Conservation (phyloP, 176 grass and related monocot species). For the Thalia dealbata region DNA sequence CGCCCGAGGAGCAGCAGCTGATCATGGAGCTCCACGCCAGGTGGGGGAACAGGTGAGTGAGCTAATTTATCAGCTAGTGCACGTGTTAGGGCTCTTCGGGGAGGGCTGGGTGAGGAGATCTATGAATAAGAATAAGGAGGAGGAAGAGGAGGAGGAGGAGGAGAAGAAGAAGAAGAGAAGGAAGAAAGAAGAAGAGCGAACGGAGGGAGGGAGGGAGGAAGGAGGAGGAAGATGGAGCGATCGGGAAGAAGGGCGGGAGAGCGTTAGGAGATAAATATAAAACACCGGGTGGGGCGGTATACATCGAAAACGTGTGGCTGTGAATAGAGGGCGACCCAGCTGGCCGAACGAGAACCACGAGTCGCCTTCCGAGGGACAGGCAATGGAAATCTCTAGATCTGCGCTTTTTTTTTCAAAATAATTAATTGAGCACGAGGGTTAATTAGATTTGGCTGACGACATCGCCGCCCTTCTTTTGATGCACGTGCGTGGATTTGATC, state of each 20-base stretch:
- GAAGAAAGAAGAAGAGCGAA: slow-evolving; percentile 2
- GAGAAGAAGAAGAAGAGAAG: slow-evolving; percentile 19
- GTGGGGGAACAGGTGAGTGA: slow-evolving; percentile 28
- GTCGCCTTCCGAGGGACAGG: not conserved
- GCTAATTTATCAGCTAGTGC: not conserved
- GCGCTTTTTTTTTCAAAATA: not conserved
- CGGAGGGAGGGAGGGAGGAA: too few species aligned
- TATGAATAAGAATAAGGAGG: too few species aligned
- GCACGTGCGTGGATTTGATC: too few species aligned
- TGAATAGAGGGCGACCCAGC: not conserved
- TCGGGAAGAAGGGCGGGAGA: too few species aligned
- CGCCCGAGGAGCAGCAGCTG: slow-evolving; percentile 24
- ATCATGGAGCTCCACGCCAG: slow-evolving; percentile 27
- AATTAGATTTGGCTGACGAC: too few species aligned
- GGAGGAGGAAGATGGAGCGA: not conserved
- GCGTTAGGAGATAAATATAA: not conserved
- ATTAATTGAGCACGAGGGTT: not conserved
- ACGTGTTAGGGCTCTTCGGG: too few species aligned
- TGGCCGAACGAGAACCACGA: not conserved
- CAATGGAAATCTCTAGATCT: too few species aligned
- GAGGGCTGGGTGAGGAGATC: too few species aligned
- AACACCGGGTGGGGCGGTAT: slow-evolving; percentile 18
- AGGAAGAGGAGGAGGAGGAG: not conserved
- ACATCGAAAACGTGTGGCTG: slow-evolving; percentile 4
- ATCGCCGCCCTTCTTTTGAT: too few species aligned